Evolutionary conservation across 805 yeast genomes (phyloP).

Genomic region (Alloascoidea africana): DNA sequence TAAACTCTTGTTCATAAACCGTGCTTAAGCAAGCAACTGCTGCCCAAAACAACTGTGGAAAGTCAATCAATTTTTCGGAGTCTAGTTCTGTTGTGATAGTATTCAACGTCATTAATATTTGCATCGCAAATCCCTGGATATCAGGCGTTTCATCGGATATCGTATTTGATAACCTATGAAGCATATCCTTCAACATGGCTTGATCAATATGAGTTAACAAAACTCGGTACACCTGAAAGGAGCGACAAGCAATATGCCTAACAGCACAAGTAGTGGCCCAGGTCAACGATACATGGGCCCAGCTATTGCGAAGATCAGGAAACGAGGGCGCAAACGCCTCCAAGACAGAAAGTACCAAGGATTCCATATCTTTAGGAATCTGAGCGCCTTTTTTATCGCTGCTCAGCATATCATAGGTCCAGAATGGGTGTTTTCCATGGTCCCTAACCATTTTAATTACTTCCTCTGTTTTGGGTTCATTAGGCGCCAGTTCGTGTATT

Average conservation of each 20-base stretch:
- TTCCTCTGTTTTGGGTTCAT: slow-evolving; percentile 35
- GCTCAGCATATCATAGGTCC: slow-evolving; percentile 81
- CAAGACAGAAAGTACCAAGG: slow-evolving; percentile 46
- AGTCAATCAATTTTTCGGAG: slow-evolving; percentile 63
- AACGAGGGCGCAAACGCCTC: slow-evolving; percentile 30
- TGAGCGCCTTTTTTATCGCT: slow-evolving; percentile 66
- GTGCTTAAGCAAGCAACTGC: slow-evolving; percentile 84
- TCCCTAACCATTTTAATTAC: slow-evolving; percentile 43
- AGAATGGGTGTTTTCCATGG: slow-evolving; percentile 35
- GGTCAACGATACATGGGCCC: slow-evolving; percentile 70
- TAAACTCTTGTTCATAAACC: slow-evolving; percentile 83
- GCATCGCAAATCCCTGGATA: slow-evolving; percentile 95
- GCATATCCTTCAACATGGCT: slow-evolving; percentile 83
- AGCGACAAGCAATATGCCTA: slow-evolving; percentile 90
- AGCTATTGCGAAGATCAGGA: slow-evolving; percentile 53
- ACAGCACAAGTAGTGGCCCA: slow-evolving; percentile 99
- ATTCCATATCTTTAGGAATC: slow-evolving; percentile 78
- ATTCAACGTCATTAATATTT: slow-evolving; percentile 88
- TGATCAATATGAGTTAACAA: slow-evolving; percentile 71
- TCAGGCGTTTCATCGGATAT: slow-evolving; percentile 80
- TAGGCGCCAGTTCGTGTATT: slow-evolving; percentile 43
- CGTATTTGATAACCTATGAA: slow-evolving; percentile 84
- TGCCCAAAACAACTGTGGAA: slow-evolving; percentile 93
- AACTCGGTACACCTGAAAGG: slow-evolving; percentile 86
- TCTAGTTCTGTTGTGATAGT: slow-evolving; percentile 81